Evolutionary conservation across 192 early-diverging fungal genomes (phyloP), one percentile per base, ranked within the genome.

Genomic region (Funneliformis geosporum): DNA sequence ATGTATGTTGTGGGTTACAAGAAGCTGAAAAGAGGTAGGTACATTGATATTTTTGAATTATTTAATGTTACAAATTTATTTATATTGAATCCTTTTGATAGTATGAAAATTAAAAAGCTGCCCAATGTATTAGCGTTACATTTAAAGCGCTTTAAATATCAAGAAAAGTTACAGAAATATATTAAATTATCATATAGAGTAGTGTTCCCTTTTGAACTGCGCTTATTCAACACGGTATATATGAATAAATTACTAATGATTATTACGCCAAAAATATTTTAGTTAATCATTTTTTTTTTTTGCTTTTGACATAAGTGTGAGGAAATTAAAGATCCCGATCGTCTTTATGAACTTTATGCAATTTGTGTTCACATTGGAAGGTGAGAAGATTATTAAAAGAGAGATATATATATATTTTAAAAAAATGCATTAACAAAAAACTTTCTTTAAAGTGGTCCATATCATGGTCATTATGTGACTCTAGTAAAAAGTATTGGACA

Each of bases 121-220:
- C 98, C 98, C 8, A 98, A 98, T 77, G 94, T 99, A 43, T 84
- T 99, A 33, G 97, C 96, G 0, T 87, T 99, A 43, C 98, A 99
- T 77, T 84, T 99, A 43, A 99, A 99, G 82, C 90, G 98, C 43
- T 99, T 99, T 85, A 99, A 99, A 82, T 99, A 96, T 84, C 95
- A 97, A 80, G 96, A 99, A 78, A 88, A 92, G 21, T 86, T 96
- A 81, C 92, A 95, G 55, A 89, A 95, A 67, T 94, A 97, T 81
- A 93, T 96, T 79, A 99, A 99, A 85, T 90, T 99, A 33, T 92
- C 94, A 50, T 96, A 97, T 82, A 90, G 98, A 28, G 97, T 99
- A 23, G 90, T 94, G 50, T 99, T 99, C 76, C 96, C 97, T 8
- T 88, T 95, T 55, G 96, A 99, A 83, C 88, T 99, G 72, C 89